A percentile compares a stretch with the other conserved stretches of the same genome.
Conservation (phyloP, 1,284 basidiomycete genomes). For the Ustilago cynodontis region DNA sequence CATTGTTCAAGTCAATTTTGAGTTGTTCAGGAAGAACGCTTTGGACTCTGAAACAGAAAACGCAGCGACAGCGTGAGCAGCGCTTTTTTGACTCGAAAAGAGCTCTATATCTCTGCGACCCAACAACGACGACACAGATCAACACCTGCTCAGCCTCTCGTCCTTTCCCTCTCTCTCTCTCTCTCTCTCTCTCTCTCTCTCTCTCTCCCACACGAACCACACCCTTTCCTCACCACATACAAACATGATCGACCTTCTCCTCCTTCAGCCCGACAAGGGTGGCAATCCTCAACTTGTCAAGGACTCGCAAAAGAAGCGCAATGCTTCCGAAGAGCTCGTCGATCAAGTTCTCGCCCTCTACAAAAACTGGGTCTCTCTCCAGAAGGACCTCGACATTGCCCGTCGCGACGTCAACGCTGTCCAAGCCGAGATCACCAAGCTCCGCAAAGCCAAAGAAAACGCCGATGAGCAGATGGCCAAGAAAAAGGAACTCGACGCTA, state of each 20-base stretch:
- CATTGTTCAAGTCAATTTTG: background rate
- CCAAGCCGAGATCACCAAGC: conserved; percentile 92
- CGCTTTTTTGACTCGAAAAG: conserved; percentile 20
- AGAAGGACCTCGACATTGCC: conserved; percentile 83
- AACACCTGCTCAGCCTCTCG: conserved; percentile 10
- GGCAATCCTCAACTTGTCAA: conserved; percentile 93
- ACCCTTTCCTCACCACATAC: conserved; percentile 1
- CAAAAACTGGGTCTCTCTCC: conserved; percentile 88
- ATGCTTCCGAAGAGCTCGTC: conserved; percentile 87
- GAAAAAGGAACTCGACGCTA: conserved; percentile 82
- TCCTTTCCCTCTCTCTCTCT: background rate
- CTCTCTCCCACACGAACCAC: too few relatives aligned
- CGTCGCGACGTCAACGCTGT: conserved; percentile 87
- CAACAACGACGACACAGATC: conserved; percentile 1
- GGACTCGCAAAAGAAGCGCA: conserved; percentile 92
- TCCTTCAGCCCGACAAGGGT: conserved; percentile 74
- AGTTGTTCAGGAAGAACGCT: conserved; percentile 2
- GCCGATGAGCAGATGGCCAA: conserved; percentile 85
- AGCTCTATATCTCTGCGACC: background rate
- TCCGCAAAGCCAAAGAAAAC: conserved; percentile 93
- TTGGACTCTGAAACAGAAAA: conserved; percentile 11
- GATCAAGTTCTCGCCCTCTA: conserved; percentile 95
- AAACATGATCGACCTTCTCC: conserved; percentile 53
- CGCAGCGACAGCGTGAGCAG: background rate
- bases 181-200: background rate